Base-by-base conservation (phyloP, 495 filamentous ascomycete species). In the Penicillium salamii region DNA sequence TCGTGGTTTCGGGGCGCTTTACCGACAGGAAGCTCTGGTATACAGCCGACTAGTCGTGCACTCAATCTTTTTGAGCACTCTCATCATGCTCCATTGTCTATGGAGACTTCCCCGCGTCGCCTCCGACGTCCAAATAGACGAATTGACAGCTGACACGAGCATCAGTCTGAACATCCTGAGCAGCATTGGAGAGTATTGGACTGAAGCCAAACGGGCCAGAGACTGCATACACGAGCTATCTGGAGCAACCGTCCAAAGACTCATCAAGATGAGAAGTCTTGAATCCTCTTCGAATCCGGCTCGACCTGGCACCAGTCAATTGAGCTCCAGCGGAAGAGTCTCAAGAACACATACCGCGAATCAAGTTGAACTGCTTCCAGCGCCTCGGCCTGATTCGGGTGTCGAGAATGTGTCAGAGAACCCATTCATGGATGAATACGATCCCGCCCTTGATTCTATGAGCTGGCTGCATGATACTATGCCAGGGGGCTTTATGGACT, bases 101-200 rank as follows among this genome's bases (percentile, higher is more conserved):
- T 70, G 71, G 65, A 60, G 65, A 33, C 33, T 74, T 2, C 69
- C 72, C 3, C 46, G 55, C 8, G 53, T 70, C 15, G 53, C 70
- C 19, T 57, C 59, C 8, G 62, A 59, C 7, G 46, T 70, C 15
- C 65, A 65, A n/a, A 62, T 75, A 23, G 66, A 71, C 12, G 68
- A 69, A 11, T 50, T 77, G 7, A 64, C 68, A 3, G 52, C 59
- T 2, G 65, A 71, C 38, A 57, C 69, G n/a, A 58, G 62, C 23
- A 64, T 63, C n/a, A 55, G 65, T 18, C 55, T 67, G 43, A 71
- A 68, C 28, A 67, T 77, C 14, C 66, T 78, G 11, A 75, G 73
- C 50, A 71, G 71, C 18, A 69, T 74, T 15, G 74, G 70, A 8
- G 73, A 78, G 21, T 64, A 76, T 52, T 78, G 73, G 71, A 48